phyloP scores from a whole-genome alignment of 2,329 filamentous ascomycete species.

The Teratosphaeria destructans region DNA sequence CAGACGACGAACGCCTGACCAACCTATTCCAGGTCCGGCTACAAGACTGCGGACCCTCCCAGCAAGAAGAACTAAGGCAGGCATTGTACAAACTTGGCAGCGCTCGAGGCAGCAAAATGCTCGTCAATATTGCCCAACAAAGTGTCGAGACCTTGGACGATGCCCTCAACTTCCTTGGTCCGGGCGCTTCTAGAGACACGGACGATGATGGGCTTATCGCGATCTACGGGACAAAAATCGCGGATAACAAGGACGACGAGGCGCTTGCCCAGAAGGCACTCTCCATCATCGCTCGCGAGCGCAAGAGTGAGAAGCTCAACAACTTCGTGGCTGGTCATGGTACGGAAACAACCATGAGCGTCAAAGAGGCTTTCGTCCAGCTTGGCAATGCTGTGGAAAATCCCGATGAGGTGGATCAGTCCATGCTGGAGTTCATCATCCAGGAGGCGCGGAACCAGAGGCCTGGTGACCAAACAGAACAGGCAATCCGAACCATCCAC shows the following conservation, averaged over 20 bases:
- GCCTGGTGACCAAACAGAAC: constrained; percentile 23
- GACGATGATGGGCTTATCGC: constrained; percentile 49
- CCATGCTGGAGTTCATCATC: neutral
- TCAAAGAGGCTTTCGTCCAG: neutral
- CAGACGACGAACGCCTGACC: constrained; percentile 50
- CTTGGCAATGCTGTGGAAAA: neutral
- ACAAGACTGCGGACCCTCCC: constrained; percentile 41
- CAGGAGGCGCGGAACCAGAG: constrained; percentile 11
- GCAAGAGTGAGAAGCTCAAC: constrained; percentile 45
- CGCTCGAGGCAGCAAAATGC: constrained; percentile 45
- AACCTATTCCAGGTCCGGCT: constrained; percentile 51
- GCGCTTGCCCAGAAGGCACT: constrained; percentile 46
- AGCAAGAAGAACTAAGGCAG: constrained; percentile 47
- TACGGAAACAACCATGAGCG: constrained; percentile 1
- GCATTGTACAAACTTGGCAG: constrained; percentile 51
- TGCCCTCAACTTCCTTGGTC: constrained; percentile 52
- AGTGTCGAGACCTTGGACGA: constrained; percentile 52
- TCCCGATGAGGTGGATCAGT: neutral
- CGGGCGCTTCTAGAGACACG: constrained; percentile 32
- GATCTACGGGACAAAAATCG: constrained; percentile 47
- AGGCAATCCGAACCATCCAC: constrained; percentile 22
- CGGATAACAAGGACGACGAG: constrained; percentile 40
- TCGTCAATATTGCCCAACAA: constrained; percentile 48
- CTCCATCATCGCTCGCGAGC: constrained; percentile 46
- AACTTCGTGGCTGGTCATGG: constrained; percentile 39